phyloP scores from a whole-genome alignment of 2,329 filamentous ascomycete genomes.

The Alternaria postmessia region DNA sequence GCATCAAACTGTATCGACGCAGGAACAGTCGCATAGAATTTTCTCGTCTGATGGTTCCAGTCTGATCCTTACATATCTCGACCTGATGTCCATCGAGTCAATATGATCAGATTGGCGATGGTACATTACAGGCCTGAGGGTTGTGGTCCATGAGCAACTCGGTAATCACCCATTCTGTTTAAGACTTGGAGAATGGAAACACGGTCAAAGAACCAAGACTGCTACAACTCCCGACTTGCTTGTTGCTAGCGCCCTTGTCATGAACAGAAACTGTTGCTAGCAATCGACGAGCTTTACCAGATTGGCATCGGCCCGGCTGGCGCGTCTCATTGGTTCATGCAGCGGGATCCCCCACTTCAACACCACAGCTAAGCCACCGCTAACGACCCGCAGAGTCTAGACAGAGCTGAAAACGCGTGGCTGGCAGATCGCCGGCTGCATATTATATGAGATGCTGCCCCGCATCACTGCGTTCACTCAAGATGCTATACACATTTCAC shows the following conservation, averaged over 20 bases:
- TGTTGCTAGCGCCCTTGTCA: not conserved
- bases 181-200: not conserved
- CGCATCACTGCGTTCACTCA: not conserved
- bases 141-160: not conserved
- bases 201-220: not conserved
- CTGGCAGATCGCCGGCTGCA: not conserved
- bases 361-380: slow-evolving; percentile 23
- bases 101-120: too few species aligned
- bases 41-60: not conserved
- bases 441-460: slow-evolving; percentile 6
- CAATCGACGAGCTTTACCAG: not conserved
- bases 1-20: not conserved
- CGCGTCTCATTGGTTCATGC: slow-evolving; percentile 20
- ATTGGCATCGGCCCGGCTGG: slow-evolving; percentile 9
- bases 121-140: too few species aligned
- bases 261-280: not conserved
- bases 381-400: slow-evolving; percentile 11
- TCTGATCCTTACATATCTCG: too few species aligned
- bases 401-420: slow-evolving; percentile 16
- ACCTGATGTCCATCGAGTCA: too few species aligned
- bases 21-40: not conserved
- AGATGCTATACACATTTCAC: not conserved
- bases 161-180: not conserved
- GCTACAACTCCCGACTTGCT: not conserved
- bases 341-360: slow-evolving; percentile 18